A percentile compares a stretch with the other conserved stretches of the same genome.
These are phyloP conservation scores for Boletus subcaerulescens DNA, from an alignment of 768 basidiomycete genomes.

Conservation along the genomic window DNA sequence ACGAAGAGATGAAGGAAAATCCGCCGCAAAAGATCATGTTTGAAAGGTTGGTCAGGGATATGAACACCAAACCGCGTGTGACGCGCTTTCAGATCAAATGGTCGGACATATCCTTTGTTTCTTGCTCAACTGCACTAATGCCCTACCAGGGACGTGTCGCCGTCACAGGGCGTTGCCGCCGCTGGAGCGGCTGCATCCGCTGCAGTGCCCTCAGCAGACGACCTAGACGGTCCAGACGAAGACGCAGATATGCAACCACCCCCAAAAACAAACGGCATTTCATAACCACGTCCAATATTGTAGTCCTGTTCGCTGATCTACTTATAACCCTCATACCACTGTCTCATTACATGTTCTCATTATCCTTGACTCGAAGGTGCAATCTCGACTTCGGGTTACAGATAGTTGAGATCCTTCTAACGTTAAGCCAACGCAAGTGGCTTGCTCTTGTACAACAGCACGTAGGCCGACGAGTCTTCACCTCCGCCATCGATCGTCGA, in stretches of 20 bases:
- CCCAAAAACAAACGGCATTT: conserved; percentile 24
- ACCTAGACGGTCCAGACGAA: conserved; percentile 48
- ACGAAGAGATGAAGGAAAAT: conserved; percentile 81
- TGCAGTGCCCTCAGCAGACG: conserved; percentile 70
- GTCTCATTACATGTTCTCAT: conserved; percentile 4
- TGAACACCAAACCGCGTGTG: conserved; percentile 89
- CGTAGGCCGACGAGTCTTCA: conserved; percentile 87
- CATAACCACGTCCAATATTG: conserved; percentile 7
- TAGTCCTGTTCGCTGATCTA: neutral
- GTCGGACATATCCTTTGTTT: conserved; percentile 38
- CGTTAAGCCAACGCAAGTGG: conserved; percentile 29
- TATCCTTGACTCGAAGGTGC: neutral
- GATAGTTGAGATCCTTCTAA: conserved; percentile 16
- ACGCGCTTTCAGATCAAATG: conserved; percentile 91
- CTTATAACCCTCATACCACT: conserved; percentile 16
- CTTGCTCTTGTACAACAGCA: conserved; percentile 79
- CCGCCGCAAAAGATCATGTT: conserved; percentile 70
- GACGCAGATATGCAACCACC: conserved; percentile 15
- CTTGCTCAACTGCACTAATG: neutral
- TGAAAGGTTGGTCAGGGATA: conserved; percentile 79
- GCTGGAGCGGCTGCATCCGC: conserved; percentile 67
- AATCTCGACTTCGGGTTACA: conserved; percentile 11
- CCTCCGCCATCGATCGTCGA: conserved; percentile 85
- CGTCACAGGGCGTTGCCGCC: conserved; percentile 43
- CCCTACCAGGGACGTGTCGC: conserved; percentile 57